Evolutionary conservation across 805 yeast species (phyloP).

Genomic region (Komagataella ulmi): DNA sequence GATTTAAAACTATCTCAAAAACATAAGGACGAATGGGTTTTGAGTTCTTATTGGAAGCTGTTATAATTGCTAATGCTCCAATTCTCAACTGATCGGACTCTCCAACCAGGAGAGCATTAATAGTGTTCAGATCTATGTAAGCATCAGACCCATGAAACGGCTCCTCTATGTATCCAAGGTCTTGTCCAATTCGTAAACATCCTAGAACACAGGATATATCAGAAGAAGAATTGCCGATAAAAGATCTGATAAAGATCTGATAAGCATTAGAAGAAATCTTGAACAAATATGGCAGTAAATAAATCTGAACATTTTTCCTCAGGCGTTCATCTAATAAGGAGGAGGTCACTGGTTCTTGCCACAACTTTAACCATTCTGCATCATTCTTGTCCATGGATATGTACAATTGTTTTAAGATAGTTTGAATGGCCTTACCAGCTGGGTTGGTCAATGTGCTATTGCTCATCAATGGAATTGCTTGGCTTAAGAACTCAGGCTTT

Average conservation of each 20-base stretch:
- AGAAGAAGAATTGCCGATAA: conserved; percentile 9
- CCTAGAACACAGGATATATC: conserved; percentile 32
- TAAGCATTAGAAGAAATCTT: conserved; percentile 32
- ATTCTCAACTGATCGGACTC: conserved; percentile 29
- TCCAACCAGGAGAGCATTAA: conserved; percentile 31
- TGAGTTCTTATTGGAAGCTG: conserved; percentile 50
- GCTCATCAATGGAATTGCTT: conserved; percentile 35
- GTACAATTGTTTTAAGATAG: conserved; percentile 23
- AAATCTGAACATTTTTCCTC: conserved; percentile 37
- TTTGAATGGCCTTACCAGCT: conserved; percentile 41
- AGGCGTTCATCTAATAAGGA: conserved; percentile 19
- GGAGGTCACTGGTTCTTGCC: conserved; percentile 29
- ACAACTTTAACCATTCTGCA: conserved; percentile 31
- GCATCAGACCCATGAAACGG: conserved; percentile 26
- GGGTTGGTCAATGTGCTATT: conserved; percentile 55
- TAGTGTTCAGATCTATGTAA: conserved; percentile 15
- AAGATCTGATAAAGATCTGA: conserved; percentile 21
- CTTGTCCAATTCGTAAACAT: conserved; percentile 52
- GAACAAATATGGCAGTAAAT: conserved; percentile 54
- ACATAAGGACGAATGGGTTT: conserved; percentile 33
- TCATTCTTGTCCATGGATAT: conserved; percentile 7
- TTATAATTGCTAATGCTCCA: conserved; percentile 44
- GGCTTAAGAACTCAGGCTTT: conserved; percentile 31
- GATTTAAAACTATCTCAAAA: conserved; percentile 26
- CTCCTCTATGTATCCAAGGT: conserved; percentile 34